These are phyloP conservation scores for Keqinozyma sinolaborantium DNA, from an alignment of 1,139 yeast species.

Conservation along the genomic window DNA sequence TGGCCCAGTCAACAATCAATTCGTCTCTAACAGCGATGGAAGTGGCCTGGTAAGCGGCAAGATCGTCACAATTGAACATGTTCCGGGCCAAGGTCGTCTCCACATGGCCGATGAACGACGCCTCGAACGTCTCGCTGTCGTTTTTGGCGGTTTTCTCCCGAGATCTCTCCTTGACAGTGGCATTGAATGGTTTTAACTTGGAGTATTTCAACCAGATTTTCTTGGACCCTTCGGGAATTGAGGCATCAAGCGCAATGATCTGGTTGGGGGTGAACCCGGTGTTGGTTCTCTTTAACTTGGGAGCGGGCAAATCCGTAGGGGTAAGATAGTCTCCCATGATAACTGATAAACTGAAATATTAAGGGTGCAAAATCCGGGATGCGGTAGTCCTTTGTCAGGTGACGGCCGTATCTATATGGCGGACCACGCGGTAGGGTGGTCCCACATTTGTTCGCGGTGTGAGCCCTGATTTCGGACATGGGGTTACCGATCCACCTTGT, in stretches of 20 bases:
- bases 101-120: conserved; percentile 75
- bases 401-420: too few species aligned
- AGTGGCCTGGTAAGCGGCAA: conserved; percentile 92
- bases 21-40: conserved; percentile 77
- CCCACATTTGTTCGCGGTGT: too few species aligned
- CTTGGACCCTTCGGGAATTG: conserved; percentile 76
- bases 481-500: too few species aligned
- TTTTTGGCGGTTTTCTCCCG: conserved; percentile 11
- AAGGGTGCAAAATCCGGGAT: too few species aligned
- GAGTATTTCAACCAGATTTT: conserved; percentile 70
- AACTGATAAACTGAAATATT: too few species aligned
- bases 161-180: conserved; percentile 10
- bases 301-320: conserved; percentile 40
- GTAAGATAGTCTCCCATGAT: conserved; percentile 43
- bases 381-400: too few species aligned
- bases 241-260: conserved; percentile 75
- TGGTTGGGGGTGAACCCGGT: conserved; percentile 93
- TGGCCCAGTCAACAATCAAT: conserved; percentile 84
- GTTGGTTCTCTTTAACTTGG: conserved; percentile 62
- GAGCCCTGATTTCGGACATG: too few species aligned
- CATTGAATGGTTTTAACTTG: conserved; percentile 30
- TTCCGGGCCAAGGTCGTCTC: conserved; percentile 89
- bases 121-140: conserved; percentile 56
- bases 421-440: too few species aligned
- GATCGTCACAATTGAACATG: conserved; percentile 83